phyloP scores from a whole-genome alignment of 345 rosid genomes.

The Sapria himalayana region DNA sequence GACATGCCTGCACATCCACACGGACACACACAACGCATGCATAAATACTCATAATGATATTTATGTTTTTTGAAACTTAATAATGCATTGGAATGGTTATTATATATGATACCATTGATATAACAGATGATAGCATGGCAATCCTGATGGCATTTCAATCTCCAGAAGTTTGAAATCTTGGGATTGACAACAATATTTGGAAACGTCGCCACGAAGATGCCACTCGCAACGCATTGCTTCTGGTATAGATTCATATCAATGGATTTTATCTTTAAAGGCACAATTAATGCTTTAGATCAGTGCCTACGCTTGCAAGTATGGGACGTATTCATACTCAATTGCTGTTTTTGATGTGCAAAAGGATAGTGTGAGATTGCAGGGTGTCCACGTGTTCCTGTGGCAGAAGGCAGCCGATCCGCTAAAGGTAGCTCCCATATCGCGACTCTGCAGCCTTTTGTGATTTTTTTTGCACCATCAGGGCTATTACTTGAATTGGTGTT shows the following conservation, averaged over 20 bases:
- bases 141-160: constrained; percentile 86
- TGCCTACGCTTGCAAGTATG: too few species aligned
- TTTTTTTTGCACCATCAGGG: too few species aligned
- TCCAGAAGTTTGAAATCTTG: constrained; percentile 46
- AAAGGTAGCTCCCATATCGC: constrained; percentile 65
- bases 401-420: constrained; percentile 74
- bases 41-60: too few species aligned
- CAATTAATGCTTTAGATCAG: constrained; percentile 1
- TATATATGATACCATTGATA: too few species aligned
- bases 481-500: too few species aligned
- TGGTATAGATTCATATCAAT: constrained; percentile 27
- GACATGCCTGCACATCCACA: too few species aligned
- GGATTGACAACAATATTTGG: constrained; percentile 87
- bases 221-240: constrained; percentile 64
- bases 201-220: constrained; percentile 55
- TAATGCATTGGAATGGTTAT: too few species aligned
- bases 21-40: too few species aligned
- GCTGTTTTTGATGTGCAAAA: constrained; percentile 28
- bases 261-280: background rate
- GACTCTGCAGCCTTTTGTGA: too few species aligned
- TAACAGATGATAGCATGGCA: constrained; percentile 80
- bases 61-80: too few species aligned
- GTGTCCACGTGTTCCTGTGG: constrained; percentile 57
- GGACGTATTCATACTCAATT: constrained; percentile 30
- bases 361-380: constrained; percentile 98